Conservation (phyloP, 2,329 filamentous ascomycete genomes). For the Trichophyton rubrum region DNA sequence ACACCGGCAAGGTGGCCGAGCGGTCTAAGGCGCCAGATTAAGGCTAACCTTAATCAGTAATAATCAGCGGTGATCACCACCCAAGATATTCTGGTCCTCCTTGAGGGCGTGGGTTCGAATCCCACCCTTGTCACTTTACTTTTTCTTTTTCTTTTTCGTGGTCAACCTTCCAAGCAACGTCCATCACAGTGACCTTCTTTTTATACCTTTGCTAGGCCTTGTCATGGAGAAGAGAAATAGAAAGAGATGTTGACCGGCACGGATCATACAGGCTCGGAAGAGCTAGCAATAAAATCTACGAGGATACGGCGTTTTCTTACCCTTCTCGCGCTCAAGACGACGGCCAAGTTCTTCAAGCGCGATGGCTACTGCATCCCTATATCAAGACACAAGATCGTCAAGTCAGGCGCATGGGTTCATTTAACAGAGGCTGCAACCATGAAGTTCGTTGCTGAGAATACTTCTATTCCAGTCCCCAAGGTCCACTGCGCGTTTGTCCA, state of each 20-base stretch:
- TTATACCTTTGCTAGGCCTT: background rate
- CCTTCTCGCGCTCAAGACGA: background rate
- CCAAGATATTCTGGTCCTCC: constrained; percentile 1
- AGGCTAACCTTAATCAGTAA: background rate
- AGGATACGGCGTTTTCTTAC: background rate
- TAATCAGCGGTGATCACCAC: background rate
- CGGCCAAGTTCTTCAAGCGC: background rate
- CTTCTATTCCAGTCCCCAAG: constrained; percentile 35
- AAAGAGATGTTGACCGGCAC: background rate
- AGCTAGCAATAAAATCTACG: background rate
- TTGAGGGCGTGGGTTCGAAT: constrained; percentile 3
- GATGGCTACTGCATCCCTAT: background rate
- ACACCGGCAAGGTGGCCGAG: constrained; percentile 3
- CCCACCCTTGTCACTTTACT: background rate
- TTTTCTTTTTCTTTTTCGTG: background rate
- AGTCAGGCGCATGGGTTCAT: constrained; percentile 21
- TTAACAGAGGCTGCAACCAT: constrained; percentile 33
- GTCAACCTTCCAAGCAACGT: too few species aligned
- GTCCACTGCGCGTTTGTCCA: constrained; percentile 35
- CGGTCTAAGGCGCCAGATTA: constrained; percentile 4
- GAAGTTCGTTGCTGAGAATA: constrained; percentile 30
- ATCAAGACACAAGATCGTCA: constrained; percentile 17
- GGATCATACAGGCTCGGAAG: background rate
- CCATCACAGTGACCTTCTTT: background rate
- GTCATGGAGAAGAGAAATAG: background rate